Base-by-base conservation (phyloP, 352 stramenopile genomes). In the Globisporangium acanthophoron region DNA sequence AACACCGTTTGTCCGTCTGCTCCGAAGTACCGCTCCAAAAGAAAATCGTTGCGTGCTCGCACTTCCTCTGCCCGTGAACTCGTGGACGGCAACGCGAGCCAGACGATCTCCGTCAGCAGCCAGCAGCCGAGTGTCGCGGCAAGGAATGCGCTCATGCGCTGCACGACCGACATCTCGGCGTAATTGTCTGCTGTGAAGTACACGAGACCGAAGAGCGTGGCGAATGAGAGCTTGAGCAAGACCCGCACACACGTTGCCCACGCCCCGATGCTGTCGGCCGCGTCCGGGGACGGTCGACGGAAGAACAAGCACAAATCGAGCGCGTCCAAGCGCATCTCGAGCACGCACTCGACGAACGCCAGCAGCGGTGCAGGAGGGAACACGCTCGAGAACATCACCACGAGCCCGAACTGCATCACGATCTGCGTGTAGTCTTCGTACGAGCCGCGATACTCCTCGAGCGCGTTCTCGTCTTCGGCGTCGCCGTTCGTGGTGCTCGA, bases 1-100 rank as follows among this genome's bases (percentile, higher is more conserved):
- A 33, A 41, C 20, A 35, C 47, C 31, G 44, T 7, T 7, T 66
- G 40, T n/a, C 31, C 44, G 12, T 65, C 58, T 4, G 64, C 62
- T 18, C 70, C 70, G 46, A 87, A 73, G 61, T 84, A 87, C 16
- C 74, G 74, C 47, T 83, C 71, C 0, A 76, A 49, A 0, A 85
- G 40, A 39, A 81, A 87, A 1, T 52, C 45, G 35, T 80, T 78
- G 0, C 77, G 73, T 12, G 61, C 66, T 9, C 62, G 56, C 8
- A 63, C 59, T 45, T 71, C 69, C 24, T 67, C 45, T 4, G 54
- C 59, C 5, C 52, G 35, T 0, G 56, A 56, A 20, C 62, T 81
- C 48, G 68, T 61, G 3, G 48, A 52, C 1, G 74, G 68, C 24
- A 87, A 29, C 27, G 70, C 41, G 21, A 80, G 52, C 74, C 68